Base-by-base conservation (phyloP, 1,284 basidiomycete species). In the Leccinum angustisporum region DNA sequence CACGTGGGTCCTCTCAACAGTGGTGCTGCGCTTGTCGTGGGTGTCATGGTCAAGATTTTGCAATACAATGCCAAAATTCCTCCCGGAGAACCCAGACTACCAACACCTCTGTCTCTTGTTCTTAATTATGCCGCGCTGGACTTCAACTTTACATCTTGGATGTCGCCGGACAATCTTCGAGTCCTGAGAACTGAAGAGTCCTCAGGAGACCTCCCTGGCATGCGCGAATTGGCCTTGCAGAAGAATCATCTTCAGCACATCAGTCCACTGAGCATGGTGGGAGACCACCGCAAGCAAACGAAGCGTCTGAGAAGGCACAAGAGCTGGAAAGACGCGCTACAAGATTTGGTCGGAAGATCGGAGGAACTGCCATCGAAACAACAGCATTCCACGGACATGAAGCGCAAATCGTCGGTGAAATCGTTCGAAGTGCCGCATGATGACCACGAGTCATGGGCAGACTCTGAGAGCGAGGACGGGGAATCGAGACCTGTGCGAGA, bases 91-190 rank as follows among this genome's bases (percentile, higher is more conserved):
- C 25, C 71, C 9, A 65, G 50, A 53, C 71, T 87, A 36, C 81
- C 81, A 11, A 79, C 79, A 27, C 97, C 97, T 1, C 79, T 91
- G 53, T 91, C 93, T 1, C 80, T 98, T 57, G 87, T 97, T 27
- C 85, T 97, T 59, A 90, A 82, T 68, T 93, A 93, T 72, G 81
- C 90, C 62, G 92, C 81, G 18, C 84, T 98, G 57, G 97, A 98
- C 75, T 98, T 99, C 80, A 97, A 97, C 74, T 98, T 96, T 74
- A 93, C 92, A 0, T 94, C 94, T 27, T 99, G 97, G 97, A 98
- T 98, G 95, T 88, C 95, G 0, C 89, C 91, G 1, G 84, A 85
- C 21, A 90, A 97, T 74, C 80, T 98, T 55, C 86, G 86, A 5
- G 90, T 97, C 11, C 80, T 98, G 11, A 85, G 91, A 62, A 82